Base-by-base conservation (phyloP, 441 rosid genomes). In the Gossypium schwendimanii region DNA sequence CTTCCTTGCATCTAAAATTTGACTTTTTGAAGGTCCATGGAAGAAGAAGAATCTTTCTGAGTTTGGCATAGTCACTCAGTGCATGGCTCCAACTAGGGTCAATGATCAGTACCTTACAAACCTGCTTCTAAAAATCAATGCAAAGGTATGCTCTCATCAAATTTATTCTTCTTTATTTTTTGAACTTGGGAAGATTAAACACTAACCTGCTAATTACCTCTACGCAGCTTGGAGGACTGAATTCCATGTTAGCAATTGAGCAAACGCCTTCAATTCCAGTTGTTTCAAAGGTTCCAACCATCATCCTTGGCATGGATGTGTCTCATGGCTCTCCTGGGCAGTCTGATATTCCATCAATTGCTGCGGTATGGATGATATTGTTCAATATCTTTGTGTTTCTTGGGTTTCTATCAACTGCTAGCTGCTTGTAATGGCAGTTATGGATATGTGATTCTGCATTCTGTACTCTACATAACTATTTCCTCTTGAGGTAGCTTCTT, bases 291-390 rank as follows among this genome's bases (percentile, higher is more conserved):
- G 74, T 75, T 73, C 90, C 91, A 11, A 83, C 90, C 1, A 68
- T 89, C 23, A 87, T 89, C 69, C 77, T 89, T 18, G 94, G 91
- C 6, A 87, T 89, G 90, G 93, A 87, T 79, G 89, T 89, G 2
- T 88, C 89, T 0, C 93, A 87, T 69, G 91, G 91, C 31, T 88
- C 90, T 26, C 91, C 91, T 39, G 89, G 89, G 58, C 82, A 73
- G 47, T 80, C 91, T 14, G 84, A 83, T 68, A 17, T 85, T 18
- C 93, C 91, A 61, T 88, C 93, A 0, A 75, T 85, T 77, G 91
- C 93, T 24, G 93, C 91, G 73, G 91, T 88, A 84, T 62, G 45
- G 61, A 39, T 14, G 26, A 69, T 61, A 23, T 33, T 77, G 21
- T 26, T 63, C 18, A 49, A 44, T 55, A 26, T 71, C 20, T 64